Percentiles rank a stretch among this genome's conserved stretches.
These are phyloP conservation scores for Massariosphaeria phaeospora DNA, from an alignment of 495 filamentous ascomycete genomes.

Conservation along the genomic window DNA sequence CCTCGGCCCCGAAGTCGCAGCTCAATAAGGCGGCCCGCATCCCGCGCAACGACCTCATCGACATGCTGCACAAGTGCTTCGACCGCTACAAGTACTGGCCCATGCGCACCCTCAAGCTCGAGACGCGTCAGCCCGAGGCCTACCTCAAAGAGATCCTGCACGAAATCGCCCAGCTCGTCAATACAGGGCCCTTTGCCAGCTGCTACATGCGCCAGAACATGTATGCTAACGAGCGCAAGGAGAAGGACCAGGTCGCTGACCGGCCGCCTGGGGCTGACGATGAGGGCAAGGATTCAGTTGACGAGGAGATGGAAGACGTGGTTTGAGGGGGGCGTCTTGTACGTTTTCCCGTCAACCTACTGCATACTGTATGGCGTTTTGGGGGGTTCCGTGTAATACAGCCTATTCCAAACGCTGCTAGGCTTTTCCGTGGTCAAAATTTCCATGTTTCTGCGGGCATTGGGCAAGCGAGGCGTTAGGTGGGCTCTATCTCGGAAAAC, in stretches of 20 bases:
- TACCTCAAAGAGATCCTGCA: constrained; percentile 83
- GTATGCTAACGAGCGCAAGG: constrained; percentile 53
- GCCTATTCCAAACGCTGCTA: no score
- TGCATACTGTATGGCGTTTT: no score
- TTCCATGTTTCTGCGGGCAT: no score
- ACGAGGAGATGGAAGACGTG: constrained; percentile 38
- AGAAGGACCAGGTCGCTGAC: neutral
- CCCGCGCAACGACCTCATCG: constrained; percentile 77
- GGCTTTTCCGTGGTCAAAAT: no score
- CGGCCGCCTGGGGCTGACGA: constrained; percentile 26
- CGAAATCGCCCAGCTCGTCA: constrained; percentile 73
- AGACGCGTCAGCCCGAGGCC: constrained; percentile 77
- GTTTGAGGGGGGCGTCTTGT: constrained; percentile 7
- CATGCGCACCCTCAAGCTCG: constrained; percentile 69
- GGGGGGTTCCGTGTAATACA: no score
- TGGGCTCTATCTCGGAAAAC: no score
- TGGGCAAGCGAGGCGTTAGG: no score
- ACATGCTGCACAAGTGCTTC: constrained; percentile 77
- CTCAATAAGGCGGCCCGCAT: constrained; percentile 83
- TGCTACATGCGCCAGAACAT: constrained; percentile 78
- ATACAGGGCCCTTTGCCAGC: constrained; percentile 73
- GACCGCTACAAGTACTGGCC: constrained; percentile 81
- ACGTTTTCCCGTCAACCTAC: no score
- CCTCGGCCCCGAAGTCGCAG: constrained; percentile 6
- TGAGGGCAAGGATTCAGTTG: constrained; percentile 22